Evolutionary conservation across 208 protist species (phyloP), one percentile per base, ranked within the genome.

Genomic region (Trypanosoma avium): DNA sequence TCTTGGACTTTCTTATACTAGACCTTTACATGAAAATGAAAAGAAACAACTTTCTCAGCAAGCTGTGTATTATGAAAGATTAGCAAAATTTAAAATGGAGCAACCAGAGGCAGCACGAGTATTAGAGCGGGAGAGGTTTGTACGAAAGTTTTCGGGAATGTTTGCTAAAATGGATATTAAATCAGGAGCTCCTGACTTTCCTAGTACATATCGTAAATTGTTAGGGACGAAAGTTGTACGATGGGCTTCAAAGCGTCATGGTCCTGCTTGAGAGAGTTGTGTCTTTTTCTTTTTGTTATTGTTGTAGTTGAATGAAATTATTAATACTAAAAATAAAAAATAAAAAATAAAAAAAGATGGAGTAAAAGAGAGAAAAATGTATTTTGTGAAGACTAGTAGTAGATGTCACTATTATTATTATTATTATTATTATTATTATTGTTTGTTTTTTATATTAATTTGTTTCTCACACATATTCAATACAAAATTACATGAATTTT

Each of bases 31-130:
- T 21, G 86, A 92, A 6, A 93, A 93, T 48, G 91, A 96, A 70
- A 90, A 91, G 85, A 88, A 89, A 66, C 88, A 96, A 77, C 81
- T 96, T 12, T 86, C 84, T 9, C 81, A 96, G 48, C 84, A 93
- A 68, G 91, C 86, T 22, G 65, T 92, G 19, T 96, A 94, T 75
- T 94, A 94, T 73, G 91, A 96, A 70, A 79, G 88, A 0, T 66
- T 96, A 42, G 82, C 86, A 13, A 90, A 92, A 77, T 96, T 96
- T 61, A 96, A 96, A 73, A 73, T 90, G 70, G 88, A 96, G 76
- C 91, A 96, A 56, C 88, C 88, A 8, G 86, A 96, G 78, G 86
- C 87, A 8, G 88, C 91, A 8, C 83, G 88, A 12, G 84, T 75
- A 62, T 69, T 90, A 60, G 91, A 94, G 77, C 81, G 91, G 29